phyloP scores from a whole-genome alignment of 345 rosid genomes.

The Odontarrhena argentea region DNA sequence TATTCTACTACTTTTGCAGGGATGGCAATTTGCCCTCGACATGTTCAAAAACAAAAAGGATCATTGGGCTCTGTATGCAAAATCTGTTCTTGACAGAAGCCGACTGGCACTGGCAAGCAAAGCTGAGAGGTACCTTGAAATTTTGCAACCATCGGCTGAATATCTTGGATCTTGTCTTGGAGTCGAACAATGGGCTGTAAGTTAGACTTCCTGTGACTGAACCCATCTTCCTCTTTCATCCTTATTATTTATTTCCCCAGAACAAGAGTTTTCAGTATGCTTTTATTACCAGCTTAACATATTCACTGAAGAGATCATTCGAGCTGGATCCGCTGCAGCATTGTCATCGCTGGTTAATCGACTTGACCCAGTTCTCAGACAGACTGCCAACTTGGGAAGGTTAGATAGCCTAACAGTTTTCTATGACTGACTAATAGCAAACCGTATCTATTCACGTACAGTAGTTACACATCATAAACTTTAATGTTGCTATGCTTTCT shows the following conservation, averaged over 20 bases:
- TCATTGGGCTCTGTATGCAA: constrained; percentile 90
- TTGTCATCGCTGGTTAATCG: constrained; percentile 82
- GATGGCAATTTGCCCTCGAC: constrained; percentile 72
- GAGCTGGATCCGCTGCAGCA: constrained; percentile 98
- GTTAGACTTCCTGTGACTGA: constrained; percentile 40
- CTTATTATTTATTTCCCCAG: constrained; percentile 9
- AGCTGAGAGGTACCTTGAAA: constrained; percentile 80
- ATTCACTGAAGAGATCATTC: constrained; percentile 94
- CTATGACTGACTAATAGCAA: constrained; percentile 16
- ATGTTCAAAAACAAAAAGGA: constrained; percentile 61
- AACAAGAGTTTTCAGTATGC: constrained; percentile 15
- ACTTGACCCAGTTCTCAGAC: constrained; percentile 94
- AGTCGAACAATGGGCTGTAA: constrained; percentile 87
- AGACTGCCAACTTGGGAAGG: constrained; percentile 97
- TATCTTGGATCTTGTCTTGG: constrained; percentile 90
- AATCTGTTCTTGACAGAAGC: constrained; percentile 94
- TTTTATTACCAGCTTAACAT: constrained; percentile 60
- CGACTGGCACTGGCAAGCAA: constrained; percentile 85
- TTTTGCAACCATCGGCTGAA: constrained; percentile 94
- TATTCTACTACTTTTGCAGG: constrained; percentile 54
- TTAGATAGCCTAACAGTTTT: constrained; percentile 39
- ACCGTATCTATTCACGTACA: constrained; percentile 13
- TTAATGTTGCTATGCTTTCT: constrained; percentile 38
- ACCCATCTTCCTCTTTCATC: constrained; percentile 11
- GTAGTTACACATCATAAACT: constrained; percentile 31